Evolutionary conservation across 2,329 filamentous ascomycete genomes (phyloP).

Genomic region (Microcyclospora tardicrescens): DNA sequence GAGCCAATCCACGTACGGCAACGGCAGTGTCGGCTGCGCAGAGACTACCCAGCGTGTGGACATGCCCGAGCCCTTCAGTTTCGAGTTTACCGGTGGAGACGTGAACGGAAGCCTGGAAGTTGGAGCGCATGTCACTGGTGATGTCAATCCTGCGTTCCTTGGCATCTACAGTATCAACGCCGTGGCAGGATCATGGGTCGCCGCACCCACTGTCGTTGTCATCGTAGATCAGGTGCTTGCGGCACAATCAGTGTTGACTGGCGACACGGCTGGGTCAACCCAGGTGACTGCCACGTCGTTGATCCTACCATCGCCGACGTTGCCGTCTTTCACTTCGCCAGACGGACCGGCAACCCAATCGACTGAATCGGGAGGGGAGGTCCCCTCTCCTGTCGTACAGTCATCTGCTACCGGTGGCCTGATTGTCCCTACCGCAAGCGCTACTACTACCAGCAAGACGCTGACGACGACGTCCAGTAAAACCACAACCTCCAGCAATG

Average conservation of each 20-base stretch:
- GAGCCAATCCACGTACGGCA: conserved; percentile 10
- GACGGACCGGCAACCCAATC: not conserved
- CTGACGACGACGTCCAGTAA: not conserved
- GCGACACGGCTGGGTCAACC: conserved; percentile 2
- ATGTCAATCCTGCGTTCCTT: conserved; percentile 23
- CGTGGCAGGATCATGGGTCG: conserved; percentile 24
- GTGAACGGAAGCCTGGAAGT: conserved; percentile 16
- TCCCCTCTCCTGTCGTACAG: too few species aligned
- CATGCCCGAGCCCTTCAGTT: conserved; percentile 24
- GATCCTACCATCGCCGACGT: conserved; percentile 13
- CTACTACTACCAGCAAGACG: conserved; percentile 1
- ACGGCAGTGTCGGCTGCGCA: conserved; percentile 20
- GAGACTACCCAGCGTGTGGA: conserved; percentile 24
- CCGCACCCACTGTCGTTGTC: conserved; percentile 30
- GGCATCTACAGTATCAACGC: conserved; percentile 13
- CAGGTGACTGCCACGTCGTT: conserved; percentile 3
- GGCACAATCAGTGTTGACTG: conserved; percentile 8
- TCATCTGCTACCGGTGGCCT: not conserved
- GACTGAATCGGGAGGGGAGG: not conserved
- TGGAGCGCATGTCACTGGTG: conserved; percentile 19
- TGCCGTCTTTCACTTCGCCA: conserved; percentile 10
- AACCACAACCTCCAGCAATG: not conserved
- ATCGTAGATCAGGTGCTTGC: conserved; percentile 29
- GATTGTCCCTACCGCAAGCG: not conserved
- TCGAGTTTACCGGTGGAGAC: conserved; percentile 24